Conservation (phyloP, 108 stramenopile genomes). For the Seminavis robusta region DNA sequence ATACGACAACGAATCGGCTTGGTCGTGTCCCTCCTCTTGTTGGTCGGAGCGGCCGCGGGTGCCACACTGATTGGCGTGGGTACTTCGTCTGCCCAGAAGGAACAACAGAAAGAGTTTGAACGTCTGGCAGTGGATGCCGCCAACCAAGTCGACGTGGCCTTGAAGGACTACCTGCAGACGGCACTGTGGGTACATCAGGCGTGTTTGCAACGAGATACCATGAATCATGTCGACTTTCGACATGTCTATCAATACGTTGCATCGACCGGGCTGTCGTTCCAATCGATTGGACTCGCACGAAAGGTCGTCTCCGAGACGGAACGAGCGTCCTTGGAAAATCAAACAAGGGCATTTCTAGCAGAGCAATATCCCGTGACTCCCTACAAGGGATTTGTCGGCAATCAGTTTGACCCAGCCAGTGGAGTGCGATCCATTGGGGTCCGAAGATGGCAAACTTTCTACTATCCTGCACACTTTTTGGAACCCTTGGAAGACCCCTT, state of each 20-base stretch:
- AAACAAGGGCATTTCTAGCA: conserved; percentile 16
- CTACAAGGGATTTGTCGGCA: conserved; percentile 31
- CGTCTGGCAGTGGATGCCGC: conserved; percentile 17
- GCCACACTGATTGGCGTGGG: conserved; percentile 20
- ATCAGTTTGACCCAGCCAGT: too few species aligned
- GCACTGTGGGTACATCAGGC: conserved; percentile 32
- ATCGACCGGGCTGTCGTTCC: conserved; percentile 22
- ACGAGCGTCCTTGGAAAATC: conserved; percentile 19
- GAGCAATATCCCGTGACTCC: conserved; percentile 17
- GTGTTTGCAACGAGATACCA: conserved; percentile 5
- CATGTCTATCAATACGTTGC: conserved; percentile 31
- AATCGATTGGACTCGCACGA: conserved; percentile 14
- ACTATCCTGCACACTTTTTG: too few species aligned
- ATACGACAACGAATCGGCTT: too few species aligned
- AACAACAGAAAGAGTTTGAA: conserved; percentile 17
- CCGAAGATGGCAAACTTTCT: too few species aligned
- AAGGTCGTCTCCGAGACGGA: conserved; percentile 24
- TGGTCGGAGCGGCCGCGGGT: too few species aligned
- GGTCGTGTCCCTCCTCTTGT: too few species aligned
- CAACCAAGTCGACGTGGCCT: conserved; percentile 10
- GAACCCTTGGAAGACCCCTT: too few species aligned
- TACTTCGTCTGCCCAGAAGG: neutral
- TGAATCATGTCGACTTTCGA: conserved; percentile 23
- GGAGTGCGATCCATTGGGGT: too few species aligned
- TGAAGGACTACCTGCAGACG: conserved; percentile 29